phyloP scores from a whole-genome alignment of 2,329 filamentous ascomycete species.

The Exserohilum rostratum region DNA sequence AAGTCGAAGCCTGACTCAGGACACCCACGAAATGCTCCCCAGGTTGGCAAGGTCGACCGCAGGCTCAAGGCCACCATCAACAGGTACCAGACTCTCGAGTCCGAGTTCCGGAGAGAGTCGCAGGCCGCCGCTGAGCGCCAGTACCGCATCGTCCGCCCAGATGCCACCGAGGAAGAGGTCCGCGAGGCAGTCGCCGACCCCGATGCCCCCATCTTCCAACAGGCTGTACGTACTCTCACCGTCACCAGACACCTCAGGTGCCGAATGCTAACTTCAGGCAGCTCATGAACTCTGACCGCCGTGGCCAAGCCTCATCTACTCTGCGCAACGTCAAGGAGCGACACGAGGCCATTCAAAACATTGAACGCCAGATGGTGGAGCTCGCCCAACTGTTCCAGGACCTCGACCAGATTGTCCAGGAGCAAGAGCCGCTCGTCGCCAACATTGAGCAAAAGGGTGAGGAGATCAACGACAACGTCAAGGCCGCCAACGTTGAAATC shows the following conservation, averaged over 20 bases:
- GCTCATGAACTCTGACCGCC: conserved; percentile 79
- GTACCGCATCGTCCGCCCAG: conserved; percentile 85
- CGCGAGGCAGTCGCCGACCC: conserved; percentile 75
- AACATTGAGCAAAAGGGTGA: conserved; percentile 87
- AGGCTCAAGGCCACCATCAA: conserved; percentile 81
- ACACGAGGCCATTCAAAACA: conserved; percentile 87
- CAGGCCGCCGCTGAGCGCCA: conserved; percentile 86
- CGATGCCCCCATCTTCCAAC: conserved; percentile 83
- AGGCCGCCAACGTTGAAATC: conserved; percentile 84
- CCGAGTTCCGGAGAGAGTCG: conserved; percentile 77
- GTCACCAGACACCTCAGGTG: neutral
- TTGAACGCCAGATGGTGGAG: conserved; percentile 87
- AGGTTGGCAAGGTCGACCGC: conserved; percentile 81
- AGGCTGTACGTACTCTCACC: conserved; percentile 61
- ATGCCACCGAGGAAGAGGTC: conserved; percentile 80
- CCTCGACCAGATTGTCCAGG: conserved; percentile 81
- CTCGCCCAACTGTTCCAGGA: conserved; percentile 87
- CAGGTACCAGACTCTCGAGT: conserved; percentile 80
- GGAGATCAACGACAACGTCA: conserved; percentile 82
- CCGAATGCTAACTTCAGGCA: conserved; percentile 35
- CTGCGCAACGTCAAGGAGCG: conserved; percentile 81
- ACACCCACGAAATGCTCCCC: conserved; percentile 73
- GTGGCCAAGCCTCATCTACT: conserved; percentile 79
- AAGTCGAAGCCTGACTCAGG: conserved; percentile 81
- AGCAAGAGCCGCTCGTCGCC: conserved; percentile 81